A percentile compares a stretch with the other conserved stretches of the same genome.
phyloP scores from a whole-genome alignment of 371 early-diverging fungal genomes.

The Phascolomyces articulosus region DNA sequence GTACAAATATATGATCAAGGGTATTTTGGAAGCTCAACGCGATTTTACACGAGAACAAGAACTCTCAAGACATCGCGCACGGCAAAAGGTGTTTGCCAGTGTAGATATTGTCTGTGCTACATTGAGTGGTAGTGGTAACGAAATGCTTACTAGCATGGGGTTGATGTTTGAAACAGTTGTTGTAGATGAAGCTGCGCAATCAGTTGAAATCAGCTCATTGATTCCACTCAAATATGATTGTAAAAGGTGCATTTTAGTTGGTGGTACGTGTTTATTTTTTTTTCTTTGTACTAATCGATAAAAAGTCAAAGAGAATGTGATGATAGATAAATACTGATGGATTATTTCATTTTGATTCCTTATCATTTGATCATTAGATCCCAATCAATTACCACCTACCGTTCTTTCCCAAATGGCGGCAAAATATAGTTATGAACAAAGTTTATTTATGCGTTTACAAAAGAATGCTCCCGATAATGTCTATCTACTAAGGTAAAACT shows the following conservation, averaged over 20 bases:
- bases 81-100: constrained; percentile 69
- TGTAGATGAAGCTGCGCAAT: constrained; percentile 98
- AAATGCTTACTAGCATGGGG: constrained; percentile 65
- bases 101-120: constrained; percentile 85
- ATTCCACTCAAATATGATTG: constrained; percentile 92
- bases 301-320: too few relatives aligned
- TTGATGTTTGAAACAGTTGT: constrained; percentile 83
- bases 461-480: constrained; percentile 63
- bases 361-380: constrained; percentile 60
- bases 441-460: constrained; percentile 88
- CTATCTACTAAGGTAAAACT: constrained; percentile 73
- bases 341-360: too few relatives aligned
- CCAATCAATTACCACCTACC: constrained; percentile 96
- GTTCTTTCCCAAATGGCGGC: constrained; percentile 80
- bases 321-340: too few relatives aligned
- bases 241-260: constrained; percentile 90
- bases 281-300: too few relatives aligned
- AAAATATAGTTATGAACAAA: constrained; percentile 82
- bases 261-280: constrained; percentile 57
- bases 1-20: constrained; percentile 45
- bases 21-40: constrained; percentile 41
- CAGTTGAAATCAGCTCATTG: constrained; percentile 87
- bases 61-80: constrained; percentile 53
- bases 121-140: constrained; percentile 88
- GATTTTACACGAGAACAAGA: constrained; percentile 55